Base-by-base conservation (phyloP, 2,329 filamentous ascomycete species). In the Penicillium nordicum region DNA sequence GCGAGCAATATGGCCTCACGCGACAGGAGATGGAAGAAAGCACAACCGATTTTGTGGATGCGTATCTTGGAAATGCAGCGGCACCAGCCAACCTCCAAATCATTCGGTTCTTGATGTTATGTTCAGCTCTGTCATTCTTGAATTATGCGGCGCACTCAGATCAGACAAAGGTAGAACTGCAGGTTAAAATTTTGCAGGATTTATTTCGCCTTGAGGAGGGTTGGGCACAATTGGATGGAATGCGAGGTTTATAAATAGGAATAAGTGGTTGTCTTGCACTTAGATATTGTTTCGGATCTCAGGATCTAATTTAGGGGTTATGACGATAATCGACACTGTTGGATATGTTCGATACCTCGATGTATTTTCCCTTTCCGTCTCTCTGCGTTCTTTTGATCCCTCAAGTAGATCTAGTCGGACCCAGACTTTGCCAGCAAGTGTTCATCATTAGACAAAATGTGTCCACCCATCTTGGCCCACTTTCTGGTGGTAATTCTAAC, bases 101-200 rank as follows among this genome's bases (percentile, higher is more conserved):
- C 6, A 14, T 50, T 18, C 38, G 21, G 4, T 50, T 50, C 7
- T 27, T 50, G 48, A 50, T 43, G 37, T 50, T 29, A 34, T 50
- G 48, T 43, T 50, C 48, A 10, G 48, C 48, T 25, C 27, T 50
- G 14, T 50, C 48, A 18, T 50, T 50, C 18, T 34, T 50, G 18
- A 50, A 43, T 14, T 50, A 34, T 43, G 48, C 48, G 21, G 37
- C 38, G 5, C 48, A 43, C 12, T 50, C 48, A 14, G 37, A 50
- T 14, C 37, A 34, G 18, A 50, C 48, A 25, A 43, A 50, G 7
- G 14, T 50, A 34, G 21, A 34, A 11, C 38, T 32, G 38, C 48
- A 50, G n/a, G 42, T 54, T 12, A 37, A 18, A 5, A 34, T 36
- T 40, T 44, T 54, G 16, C 10, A 52, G 37, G 48, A 50, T 27